phyloP scores from a whole-genome alignment of 345 rosid genomes.

The Noccaea caerulescens region DNA sequence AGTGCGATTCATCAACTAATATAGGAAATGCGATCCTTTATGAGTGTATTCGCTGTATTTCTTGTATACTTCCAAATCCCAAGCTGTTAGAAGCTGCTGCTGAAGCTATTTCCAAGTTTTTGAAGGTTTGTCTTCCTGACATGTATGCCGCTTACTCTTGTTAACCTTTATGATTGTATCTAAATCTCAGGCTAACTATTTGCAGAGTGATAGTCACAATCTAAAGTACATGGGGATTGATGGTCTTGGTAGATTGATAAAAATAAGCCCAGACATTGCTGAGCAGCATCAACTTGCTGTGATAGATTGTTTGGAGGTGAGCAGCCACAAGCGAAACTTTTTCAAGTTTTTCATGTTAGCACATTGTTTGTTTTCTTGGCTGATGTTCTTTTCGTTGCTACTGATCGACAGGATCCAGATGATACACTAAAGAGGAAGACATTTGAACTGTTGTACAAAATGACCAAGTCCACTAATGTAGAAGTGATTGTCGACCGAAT shows the following conservation, averaged over 20 bases:
- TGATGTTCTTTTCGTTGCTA: conserved; percentile 30
- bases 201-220: conserved; percentile 97
- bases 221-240: conserved; percentile 96
- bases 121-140: conserved; percentile 65
- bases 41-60: conserved; percentile 91
- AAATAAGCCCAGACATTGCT: conserved; percentile 87
- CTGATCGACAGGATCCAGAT: conserved; percentile 81
- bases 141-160: conserved; percentile 2
- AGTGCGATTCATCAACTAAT: conserved; percentile 84
- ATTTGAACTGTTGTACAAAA: conserved; percentile 86
- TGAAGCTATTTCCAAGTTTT: conserved; percentile 77
- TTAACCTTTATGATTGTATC: conserved; percentile 26
- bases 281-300: conserved; percentile 99
- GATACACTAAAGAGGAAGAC: conserved; percentile 97
- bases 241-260: conserved; percentile 90
- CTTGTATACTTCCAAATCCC: conserved; percentile 79
- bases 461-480: conserved; percentile 97
- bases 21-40: conserved; percentile 94
- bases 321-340: conserved; percentile 7
- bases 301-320: conserved; percentile 98
- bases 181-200: conserved; percentile 34
- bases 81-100: conserved; percentile 93
- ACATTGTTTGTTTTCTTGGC: neutral
- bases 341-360: neutral
- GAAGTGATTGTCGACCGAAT: conserved; percentile 98